Evolutionary conservation across 2,329 filamentous ascomycete genomes (phyloP).

Genomic region (Ceratocystis alfenasii): DNA sequence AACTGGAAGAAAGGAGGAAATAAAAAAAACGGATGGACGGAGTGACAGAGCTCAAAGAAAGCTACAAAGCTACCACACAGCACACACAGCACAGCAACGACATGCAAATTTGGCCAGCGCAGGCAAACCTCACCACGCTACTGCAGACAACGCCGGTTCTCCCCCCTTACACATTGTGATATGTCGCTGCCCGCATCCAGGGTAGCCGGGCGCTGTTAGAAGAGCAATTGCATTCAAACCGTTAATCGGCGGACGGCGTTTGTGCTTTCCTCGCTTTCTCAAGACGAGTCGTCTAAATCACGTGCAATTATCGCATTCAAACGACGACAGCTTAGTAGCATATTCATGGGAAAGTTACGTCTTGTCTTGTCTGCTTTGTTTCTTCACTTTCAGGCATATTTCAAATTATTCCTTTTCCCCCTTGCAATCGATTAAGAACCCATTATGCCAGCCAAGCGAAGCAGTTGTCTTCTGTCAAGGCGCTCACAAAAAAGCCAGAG

Average conservation of each 20-base stretch:
- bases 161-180: neutral
- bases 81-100: too few species aligned
- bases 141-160: neutral
- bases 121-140: neutral
- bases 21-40: constrained; percentile 7
- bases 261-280: neutral
- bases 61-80: too few species aligned
- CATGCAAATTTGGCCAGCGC: neutral
- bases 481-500: neutral
- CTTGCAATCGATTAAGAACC: neutral
- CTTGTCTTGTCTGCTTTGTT: neutral
- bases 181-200: neutral
- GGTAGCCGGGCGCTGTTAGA: neutral
- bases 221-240: neutral
- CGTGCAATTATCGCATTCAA: constrained; percentile 1
- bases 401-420: neutral
- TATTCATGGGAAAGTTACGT: neutral
- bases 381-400: neutral
- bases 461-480: neutral
- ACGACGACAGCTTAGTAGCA: neutral
- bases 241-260: neutral
- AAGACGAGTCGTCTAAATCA: constrained; percentile 1
- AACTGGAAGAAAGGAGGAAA: constrained; percentile 3
- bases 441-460: neutral
- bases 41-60: too few species aligned